Evolutionary conservation across 345 rosid species (phyloP), one percentile per base, ranked within the genome.

Genomic region (Mallotus nudiflorus): DNA sequence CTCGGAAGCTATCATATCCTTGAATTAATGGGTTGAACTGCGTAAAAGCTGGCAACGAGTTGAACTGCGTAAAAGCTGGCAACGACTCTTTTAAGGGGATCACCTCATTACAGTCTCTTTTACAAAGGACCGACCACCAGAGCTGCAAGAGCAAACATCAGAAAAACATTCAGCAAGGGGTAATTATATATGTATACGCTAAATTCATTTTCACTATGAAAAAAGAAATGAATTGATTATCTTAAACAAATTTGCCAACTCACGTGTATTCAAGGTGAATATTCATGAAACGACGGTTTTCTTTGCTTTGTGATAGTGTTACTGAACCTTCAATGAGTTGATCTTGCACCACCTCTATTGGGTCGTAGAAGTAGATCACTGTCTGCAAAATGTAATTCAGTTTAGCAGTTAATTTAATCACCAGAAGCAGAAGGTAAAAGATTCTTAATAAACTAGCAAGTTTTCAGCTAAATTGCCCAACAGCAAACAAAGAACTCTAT

Each of bases 211-310:
- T 67, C 31, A 73, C 33, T 49, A 50, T 49, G 45, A 20, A 70
- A 48, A 7, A 66, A 20, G 28, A 57, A 9, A 55, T 31, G 10
- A 73, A 35, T 56, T 25, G 37, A 54, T 48, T 35, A 37, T 48
- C 45, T 50, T 33, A 42, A 70, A 68, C 5, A 50, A 63, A 48
- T 46, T 39, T 2, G 9, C 9, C 61, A 59, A 84, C 97, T 85
- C 67, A 92, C 99, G 87, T 71, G 83, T 85, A 92, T 73, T 89
- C 90, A 16, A 95, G 92, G 82, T 86, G 93, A 70, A 95, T 95
- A 82, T 95, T 95, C 99, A 95, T 92, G 84, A 89, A 90, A 57
- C 98, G 82, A 58, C 86, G 80, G 67, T 95, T 92, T 83, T 92
- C 97, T 87, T 84, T 89, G 86, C 96, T 87, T 75, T 92, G 99